Evolutionary conservation across 2,329 filamentous ascomycete species (phyloP).

Genomic region (Gliomastix tumulicola): DNA sequence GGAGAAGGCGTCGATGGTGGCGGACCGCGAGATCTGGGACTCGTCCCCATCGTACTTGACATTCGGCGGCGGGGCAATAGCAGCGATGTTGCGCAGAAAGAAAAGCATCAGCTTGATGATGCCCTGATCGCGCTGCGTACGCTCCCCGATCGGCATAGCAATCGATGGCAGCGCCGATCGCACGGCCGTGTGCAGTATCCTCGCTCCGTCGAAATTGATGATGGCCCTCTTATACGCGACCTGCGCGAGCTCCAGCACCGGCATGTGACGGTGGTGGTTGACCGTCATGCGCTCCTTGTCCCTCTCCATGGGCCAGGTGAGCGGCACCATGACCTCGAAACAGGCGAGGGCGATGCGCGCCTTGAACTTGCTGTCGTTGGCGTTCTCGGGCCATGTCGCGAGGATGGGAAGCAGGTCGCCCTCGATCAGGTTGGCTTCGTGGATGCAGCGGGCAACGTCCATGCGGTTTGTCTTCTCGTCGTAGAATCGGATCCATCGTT

Average conservation of each 20-base stretch:
- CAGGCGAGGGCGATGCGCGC: slow-evolving; percentile 76
- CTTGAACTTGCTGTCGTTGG: slow-evolving; percentile 66
- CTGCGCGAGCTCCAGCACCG: slow-evolving; percentile 82
- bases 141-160: slow-evolving; percentile 68
- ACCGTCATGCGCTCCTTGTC: slow-evolving; percentile 76
- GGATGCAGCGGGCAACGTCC: slow-evolving; percentile 88
- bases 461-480: slow-evolving; percentile 90
- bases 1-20: slow-evolving; percentile 82
- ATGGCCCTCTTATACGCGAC: slow-evolving; percentile 84
- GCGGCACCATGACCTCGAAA: slow-evolving; percentile 80
- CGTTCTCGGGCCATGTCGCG: slow-evolving; percentile 69
- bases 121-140: slow-evolving; percentile 75
- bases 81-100: slow-evolving; percentile 80
- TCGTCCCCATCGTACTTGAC: slow-evolving; percentile 81
- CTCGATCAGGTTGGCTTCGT: slow-evolving; percentile 86
- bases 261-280: slow-evolving; percentile 88
- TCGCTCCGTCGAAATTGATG: slow-evolving; percentile 72
- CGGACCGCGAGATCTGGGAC: slow-evolving; percentile 78
- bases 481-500: slow-evolving; percentile 91
- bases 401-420: slow-evolving; percentile 88
- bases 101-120: slow-evolving; percentile 89
- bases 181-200: slow-evolving; percentile 74
- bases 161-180: slow-evolving; percentile 80
- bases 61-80: slow-evolving; percentile 70
- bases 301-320: slow-evolving; percentile 90